Percentiles rank a stretch among this genome's conserved stretches.
Evolutionary conservation across 352 stramenopile species (phyloP).

Genomic region (Phytophthora litchii): DNA sequence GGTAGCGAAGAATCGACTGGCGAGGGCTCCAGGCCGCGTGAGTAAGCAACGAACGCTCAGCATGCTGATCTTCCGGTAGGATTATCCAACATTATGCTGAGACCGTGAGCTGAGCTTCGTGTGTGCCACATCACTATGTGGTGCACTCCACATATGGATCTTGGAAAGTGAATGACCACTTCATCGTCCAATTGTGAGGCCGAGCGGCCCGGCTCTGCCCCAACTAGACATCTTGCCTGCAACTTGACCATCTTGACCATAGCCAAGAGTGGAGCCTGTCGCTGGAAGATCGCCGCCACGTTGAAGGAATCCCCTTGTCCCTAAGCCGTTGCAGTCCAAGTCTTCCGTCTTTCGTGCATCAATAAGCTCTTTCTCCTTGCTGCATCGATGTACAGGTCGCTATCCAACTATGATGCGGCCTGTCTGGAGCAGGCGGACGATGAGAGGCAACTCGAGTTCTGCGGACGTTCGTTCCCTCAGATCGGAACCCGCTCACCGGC

Average conservation of each 20-base stretch:
- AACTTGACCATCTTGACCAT: background rate
- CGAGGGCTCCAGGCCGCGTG: slow-evolving; percentile 1
- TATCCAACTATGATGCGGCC: slow-evolving; percentile 23
- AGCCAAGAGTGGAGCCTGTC: background rate
- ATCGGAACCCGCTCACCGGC: slow-evolving; percentile 17
- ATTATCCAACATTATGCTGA: slow-evolving; percentile 22
- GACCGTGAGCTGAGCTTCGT: background rate
- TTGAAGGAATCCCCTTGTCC: slow-evolving; percentile 11
- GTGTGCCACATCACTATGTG: background rate
- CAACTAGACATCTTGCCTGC: slow-evolving; percentile 10
- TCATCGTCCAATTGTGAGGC: slow-evolving; percentile 22
- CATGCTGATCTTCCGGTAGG: slow-evolving; percentile 25
- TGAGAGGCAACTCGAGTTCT: slow-evolving; percentile 24
- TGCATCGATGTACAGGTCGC: slow-evolving; percentile 11
- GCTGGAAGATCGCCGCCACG: slow-evolving; percentile 14
- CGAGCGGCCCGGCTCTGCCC: slow-evolving; percentile 4
- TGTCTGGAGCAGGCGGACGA: slow-evolving; percentile 29
- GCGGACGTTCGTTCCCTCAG: slow-evolving; percentile 25
- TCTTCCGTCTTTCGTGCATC: slow-evolving; percentile 6
- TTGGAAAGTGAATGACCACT: slow-evolving; percentile 16
- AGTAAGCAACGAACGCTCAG: slow-evolving; percentile 17
- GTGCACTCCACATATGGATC: slow-evolving; percentile 6
- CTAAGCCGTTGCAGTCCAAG: slow-evolving; percentile 5
- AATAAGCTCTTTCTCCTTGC: slow-evolving; percentile 1
- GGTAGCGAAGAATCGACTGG: slow-evolving; percentile 26